Evolutionary conservation across 2,329 filamentous ascomycete species (phyloP).

Genomic region (Epicoccum sorghinum): DNA sequence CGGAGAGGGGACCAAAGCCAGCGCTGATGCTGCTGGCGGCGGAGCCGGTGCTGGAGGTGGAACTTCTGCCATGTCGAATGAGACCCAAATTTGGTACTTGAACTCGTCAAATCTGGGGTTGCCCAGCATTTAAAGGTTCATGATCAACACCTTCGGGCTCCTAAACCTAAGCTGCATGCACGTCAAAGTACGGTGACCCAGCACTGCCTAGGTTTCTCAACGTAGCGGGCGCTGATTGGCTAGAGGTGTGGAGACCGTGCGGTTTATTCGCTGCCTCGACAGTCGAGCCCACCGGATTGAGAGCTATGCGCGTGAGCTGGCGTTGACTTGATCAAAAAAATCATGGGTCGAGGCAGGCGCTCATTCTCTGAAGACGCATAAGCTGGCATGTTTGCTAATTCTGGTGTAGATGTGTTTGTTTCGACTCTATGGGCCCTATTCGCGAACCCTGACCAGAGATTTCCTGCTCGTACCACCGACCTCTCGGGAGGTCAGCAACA

Average conservation of each 20-base stretch:
- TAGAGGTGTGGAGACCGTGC: constrained; percentile 28
- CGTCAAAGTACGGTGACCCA: constrained; percentile 41
- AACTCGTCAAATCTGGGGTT: constrained; percentile 28
- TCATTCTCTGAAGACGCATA: constrained; percentile 2
- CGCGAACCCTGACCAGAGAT: too few relatives aligned
- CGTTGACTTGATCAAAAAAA: constrained; percentile 17
- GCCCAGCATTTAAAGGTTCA: constrained; percentile 35
- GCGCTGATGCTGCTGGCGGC: constrained; percentile 12
- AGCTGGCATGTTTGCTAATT: background rate
- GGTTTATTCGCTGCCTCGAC: constrained; percentile 39
- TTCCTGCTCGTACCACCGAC: too few relatives aligned
- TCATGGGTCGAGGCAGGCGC: constrained; percentile 25
- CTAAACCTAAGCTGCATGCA: constrained; percentile 40
- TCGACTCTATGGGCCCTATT: background rate
- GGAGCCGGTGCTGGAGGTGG: constrained; percentile 15
- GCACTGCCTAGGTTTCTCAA: constrained; percentile 40
- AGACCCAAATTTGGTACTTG: constrained; percentile 12
- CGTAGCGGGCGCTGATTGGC: constrained; percentile 46
- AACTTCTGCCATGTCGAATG: constrained; percentile 26
- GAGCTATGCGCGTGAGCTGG: constrained; percentile 33
- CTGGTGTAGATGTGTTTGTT: background rate
- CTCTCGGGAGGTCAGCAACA: too few relatives aligned
- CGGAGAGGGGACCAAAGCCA: constrained; percentile 13
- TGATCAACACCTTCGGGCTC: constrained; percentile 35
- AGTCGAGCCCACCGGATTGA: constrained; percentile 33